phyloP scores from a whole-genome alignment of 495 filamentous ascomycete species.

The Coniosporium apollinis region DNA sequence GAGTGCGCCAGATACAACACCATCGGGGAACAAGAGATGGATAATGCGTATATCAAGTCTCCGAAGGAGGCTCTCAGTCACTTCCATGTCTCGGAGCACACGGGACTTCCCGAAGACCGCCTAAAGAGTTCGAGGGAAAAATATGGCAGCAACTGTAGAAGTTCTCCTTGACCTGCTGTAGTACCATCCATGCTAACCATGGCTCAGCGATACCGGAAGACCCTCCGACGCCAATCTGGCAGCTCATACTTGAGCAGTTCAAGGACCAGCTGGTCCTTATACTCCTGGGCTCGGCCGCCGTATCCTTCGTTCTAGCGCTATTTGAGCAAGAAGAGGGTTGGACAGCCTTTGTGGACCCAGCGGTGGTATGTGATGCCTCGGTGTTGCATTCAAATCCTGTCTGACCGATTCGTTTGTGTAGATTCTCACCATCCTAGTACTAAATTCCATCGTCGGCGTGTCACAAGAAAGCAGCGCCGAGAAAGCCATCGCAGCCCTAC shows the following conservation, averaged over 20 bases:
- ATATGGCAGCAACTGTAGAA: conserved; percentile 14
- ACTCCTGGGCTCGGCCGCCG: conserved; percentile 76
- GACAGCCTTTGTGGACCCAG: conserved; percentile 97
- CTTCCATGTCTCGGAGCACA: conserved; percentile 11
- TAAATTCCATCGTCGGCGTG: conserved; percentile 94
- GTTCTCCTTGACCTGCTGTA: conserved; percentile 4
- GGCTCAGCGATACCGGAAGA: conserved; percentile 75
- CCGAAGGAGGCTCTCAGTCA: conserved; percentile 12
- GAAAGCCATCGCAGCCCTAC: conserved; percentile 93
- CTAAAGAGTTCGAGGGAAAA: conserved; percentile 7
- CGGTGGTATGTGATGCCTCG: conserved; percentile 47
- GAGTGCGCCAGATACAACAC: too few relatives aligned
- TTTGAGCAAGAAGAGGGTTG: conserved; percentile 87
- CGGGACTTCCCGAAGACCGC: conserved; percentile 7
- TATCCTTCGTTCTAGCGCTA: conserved; percentile 86
- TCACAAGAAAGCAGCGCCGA: conserved; percentile 98
- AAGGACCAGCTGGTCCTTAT: conserved; percentile 98
- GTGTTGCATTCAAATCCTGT: not conserved
- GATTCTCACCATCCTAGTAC: conserved; percentile 93
- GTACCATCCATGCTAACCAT: conserved; percentile 7
- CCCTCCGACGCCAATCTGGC: conserved; percentile 91
- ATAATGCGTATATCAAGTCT: conserved; percentile 12
- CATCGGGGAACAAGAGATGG: too few relatives aligned
- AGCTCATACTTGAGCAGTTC: conserved; percentile 95
- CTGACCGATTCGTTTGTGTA: conserved; percentile 20